These are phyloP conservation scores for Fraxinus nigra DNA, from an alignment of 305 asterid species.

Conservation along the genomic window DNA sequence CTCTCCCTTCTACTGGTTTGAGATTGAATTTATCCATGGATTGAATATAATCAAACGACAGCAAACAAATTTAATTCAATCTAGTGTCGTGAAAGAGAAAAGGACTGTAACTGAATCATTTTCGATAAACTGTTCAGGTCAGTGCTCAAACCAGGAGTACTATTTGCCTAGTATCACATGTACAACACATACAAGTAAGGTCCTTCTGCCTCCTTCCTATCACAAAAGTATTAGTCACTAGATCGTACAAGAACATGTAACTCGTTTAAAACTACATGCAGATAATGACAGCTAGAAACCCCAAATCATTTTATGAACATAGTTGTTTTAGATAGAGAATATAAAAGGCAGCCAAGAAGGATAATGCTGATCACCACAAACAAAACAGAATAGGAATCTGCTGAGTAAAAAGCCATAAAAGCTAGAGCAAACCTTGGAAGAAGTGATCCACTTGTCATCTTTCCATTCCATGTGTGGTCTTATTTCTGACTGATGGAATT, in stretches of 20 bases:
- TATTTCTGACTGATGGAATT: conserved; percentile 42
- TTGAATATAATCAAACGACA: not conserved
- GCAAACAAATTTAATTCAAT: not conserved
- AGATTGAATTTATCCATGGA: not conserved
- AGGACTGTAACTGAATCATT: not conserved
- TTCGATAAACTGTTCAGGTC: conserved; percentile 10
- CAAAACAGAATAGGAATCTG: conserved; percentile 1
- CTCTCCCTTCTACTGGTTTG: not conserved
- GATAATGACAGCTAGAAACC: conserved; percentile 7
- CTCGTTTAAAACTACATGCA: conserved; percentile 21
- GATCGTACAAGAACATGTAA: conserved; percentile 20
- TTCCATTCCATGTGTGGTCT: conserved; percentile 85
- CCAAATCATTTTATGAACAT: not conserved
- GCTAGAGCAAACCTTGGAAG: conserved; percentile 55
- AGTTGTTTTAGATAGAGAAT: not conserved
- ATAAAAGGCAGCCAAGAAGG: not conserved
- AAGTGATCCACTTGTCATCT: conserved; percentile 66
- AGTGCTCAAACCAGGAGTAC: conserved; percentile 18
- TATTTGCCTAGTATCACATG: conserved; percentile 28
- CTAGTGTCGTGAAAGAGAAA: not conserved
- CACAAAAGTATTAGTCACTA: conserved; percentile 17
- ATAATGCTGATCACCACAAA: not conserved
- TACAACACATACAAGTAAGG: conserved; percentile 32
- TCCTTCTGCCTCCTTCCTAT: conserved; percentile 21
- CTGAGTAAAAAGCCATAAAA: not conserved